Conservation (phyloP, 2,329 filamentous ascomycete species). For the Colletotrichum truncatum region DNA sequence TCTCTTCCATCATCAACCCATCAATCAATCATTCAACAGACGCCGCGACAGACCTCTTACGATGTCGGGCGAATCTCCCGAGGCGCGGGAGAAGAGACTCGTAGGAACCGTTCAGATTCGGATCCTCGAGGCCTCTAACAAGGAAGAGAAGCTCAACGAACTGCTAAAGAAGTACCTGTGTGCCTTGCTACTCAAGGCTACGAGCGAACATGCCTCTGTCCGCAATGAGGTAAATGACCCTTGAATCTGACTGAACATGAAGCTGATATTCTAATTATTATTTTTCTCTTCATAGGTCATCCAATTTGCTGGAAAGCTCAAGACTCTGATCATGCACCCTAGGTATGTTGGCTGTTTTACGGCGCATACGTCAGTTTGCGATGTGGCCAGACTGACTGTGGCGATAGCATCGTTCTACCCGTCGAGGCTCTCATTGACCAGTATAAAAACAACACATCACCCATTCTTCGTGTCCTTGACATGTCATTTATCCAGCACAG, state of each 20-base stretch:
- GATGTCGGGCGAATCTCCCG: slow-evolving; percentile 30
- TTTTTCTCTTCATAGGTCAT: slow-evolving; percentile 20
- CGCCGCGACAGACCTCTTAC: neutral
- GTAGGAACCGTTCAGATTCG: slow-evolving; percentile 87
- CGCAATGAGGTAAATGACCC: slow-evolving; percentile 49
- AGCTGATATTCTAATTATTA: neutral
- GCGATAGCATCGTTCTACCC: slow-evolving; percentile 75
- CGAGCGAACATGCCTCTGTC: slow-evolving; percentile 81
- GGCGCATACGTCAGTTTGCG: neutral
- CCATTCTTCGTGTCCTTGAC: slow-evolving; percentile 87
- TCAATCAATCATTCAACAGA: neutral
- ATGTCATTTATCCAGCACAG: slow-evolving; percentile 91
- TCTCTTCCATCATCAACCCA: neutral
- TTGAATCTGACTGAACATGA: neutral
- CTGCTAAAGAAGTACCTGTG: slow-evolving; percentile 82
- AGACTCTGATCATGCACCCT: slow-evolving; percentile 16
- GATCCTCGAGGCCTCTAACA: slow-evolving; percentile 80
- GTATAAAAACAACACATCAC: slow-evolving; percentile 78
- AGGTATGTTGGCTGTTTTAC: neutral
- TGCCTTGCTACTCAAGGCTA: slow-evolving; percentile 85
- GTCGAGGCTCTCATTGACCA: slow-evolving; percentile 87
- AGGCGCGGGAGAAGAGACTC: slow-evolving; percentile 63
- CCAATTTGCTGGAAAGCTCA: slow-evolving; percentile 21
- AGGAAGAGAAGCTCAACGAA: slow-evolving; percentile 83
- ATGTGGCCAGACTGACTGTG: slow-evolving; percentile 21